These are phyloP conservation scores for Pilaira anomala DNA, from an alignment of 192 early-diverging fungal species.

Conservation along the genomic window DNA sequence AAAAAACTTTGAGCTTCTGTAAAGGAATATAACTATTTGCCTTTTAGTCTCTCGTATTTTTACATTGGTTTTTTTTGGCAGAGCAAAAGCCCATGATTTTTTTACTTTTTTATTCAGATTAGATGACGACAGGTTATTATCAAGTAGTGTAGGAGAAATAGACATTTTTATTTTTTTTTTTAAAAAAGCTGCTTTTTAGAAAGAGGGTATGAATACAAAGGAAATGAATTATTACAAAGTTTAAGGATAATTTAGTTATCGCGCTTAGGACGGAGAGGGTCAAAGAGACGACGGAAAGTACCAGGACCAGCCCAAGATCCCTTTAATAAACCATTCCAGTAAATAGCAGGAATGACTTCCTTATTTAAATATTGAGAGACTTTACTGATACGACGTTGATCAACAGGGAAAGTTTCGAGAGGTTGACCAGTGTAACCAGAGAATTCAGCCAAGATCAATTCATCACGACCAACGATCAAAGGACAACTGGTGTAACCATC, in stretches of 20 bases:
- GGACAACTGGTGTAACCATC: conserved; percentile 85
- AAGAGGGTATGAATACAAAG: background rate
- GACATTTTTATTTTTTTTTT: background rate
- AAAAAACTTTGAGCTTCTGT: no score
- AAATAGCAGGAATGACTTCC: conserved; percentile 73
- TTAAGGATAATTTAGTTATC: background rate
- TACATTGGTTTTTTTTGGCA: no score
- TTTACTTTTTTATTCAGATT: no score
- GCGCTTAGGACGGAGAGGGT: conserved; percentile 29
- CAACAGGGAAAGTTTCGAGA: conserved; percentile 79
- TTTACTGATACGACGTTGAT: conserved; percentile 72
- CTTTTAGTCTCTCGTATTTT: no score
- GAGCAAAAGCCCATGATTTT: no score
- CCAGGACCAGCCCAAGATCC: conserved; percentile 76
- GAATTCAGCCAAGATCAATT: conserved; percentile 85
- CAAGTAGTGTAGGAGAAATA: no score
- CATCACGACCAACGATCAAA: conserved; percentile 74
- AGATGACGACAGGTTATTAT: no score
- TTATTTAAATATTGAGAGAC: conserved; percentile 72
- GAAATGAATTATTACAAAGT: conserved; percentile 1
- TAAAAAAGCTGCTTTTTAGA: conserved; percentile 7
- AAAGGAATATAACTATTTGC: no score
- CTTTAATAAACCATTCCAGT: conserved; percentile 81
- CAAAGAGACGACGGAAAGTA: conserved; percentile 54
- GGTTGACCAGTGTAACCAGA: conserved; percentile 70